These are phyloP conservation scores for Epichloe bromicola DNA, from an alignment of 2,329 filamentous ascomycete species.

Conservation along the genomic window DNA sequence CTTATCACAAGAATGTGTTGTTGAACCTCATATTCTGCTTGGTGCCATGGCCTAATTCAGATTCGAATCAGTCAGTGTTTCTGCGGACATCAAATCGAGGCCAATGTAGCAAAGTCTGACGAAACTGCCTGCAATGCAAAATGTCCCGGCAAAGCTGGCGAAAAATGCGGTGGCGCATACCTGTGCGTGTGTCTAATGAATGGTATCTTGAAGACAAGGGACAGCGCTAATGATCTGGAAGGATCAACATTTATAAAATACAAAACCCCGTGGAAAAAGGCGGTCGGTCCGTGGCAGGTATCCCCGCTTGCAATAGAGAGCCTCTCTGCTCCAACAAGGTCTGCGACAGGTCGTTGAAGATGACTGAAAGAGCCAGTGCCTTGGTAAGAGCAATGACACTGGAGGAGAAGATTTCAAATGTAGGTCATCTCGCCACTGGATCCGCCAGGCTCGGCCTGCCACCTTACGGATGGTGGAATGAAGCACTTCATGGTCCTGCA, in stretches of 20 bases:
- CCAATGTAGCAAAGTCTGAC: neutral
- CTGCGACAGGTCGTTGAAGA: constrained; percentile 28
- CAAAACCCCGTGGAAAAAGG: neutral
- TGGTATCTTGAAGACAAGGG: no score
- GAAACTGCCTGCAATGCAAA: neutral
- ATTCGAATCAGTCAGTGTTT: neutral
- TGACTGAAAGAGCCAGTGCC: constrained; percentile 16
- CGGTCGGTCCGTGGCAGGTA: constrained; percentile 1
- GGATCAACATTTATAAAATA: neutral
- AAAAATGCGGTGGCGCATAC: neutral
- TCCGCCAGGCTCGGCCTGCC: constrained; percentile 38
- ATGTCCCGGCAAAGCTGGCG: neutral
- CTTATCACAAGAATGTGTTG: neutral
- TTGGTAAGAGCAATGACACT: constrained; percentile 12
- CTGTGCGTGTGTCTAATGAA: neutral
- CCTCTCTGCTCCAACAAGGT: constrained; percentile 22
- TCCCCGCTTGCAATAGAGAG: constrained; percentile 12
- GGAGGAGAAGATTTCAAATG: neutral
- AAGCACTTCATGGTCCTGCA: constrained; percentile 50
- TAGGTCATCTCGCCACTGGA: constrained; percentile 1
- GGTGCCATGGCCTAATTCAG: no score
- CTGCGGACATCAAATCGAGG: neutral
- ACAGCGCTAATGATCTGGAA: neutral
- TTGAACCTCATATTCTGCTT: neutral
- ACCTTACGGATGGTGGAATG: constrained; percentile 48